These are phyloP conservation scores for Tausonia pullulans DNA, from an alignment of 1,284 basidiomycete genomes.

Conservation along the genomic window DNA sequence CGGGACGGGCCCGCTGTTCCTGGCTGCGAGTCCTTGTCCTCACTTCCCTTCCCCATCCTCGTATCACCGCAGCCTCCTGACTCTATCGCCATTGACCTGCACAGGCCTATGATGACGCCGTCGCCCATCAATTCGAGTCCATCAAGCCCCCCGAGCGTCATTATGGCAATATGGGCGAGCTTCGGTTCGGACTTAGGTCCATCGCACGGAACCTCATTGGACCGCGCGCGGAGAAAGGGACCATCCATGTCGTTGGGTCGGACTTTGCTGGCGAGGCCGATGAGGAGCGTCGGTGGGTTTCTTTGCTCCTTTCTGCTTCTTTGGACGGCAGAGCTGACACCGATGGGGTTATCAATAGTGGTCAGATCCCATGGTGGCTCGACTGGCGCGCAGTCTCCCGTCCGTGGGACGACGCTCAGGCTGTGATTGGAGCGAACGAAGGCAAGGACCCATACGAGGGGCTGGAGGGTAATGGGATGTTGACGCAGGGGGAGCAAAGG, in stretches of 20 bases:
- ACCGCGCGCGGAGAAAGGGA: not conserved
- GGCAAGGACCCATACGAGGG: not conserved
- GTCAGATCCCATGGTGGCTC: constrained; percentile 14
- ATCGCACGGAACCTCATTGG: constrained; percentile 4
- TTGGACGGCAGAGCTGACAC: not conserved
- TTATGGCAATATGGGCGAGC: constrained; percentile 15
- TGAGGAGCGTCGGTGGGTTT: not conserved
- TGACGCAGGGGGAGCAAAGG: not conserved
- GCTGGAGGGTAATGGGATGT: not conserved
- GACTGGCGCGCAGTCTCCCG: constrained; percentile 3
- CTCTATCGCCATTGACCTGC: too few species aligned
- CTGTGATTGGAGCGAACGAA: not conserved
- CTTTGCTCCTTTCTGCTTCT: not conserved
- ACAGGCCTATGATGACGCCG: not conserved
- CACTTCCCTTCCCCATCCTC: too few species aligned
- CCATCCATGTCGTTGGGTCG: constrained; percentile 1
- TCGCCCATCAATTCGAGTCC: not conserved
- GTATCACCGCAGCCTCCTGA: too few species aligned
- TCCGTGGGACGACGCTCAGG: not conserved
- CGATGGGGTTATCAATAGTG: not conserved
- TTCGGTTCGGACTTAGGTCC: constrained; percentile 5
- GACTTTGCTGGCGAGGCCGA: constrained; percentile 2
- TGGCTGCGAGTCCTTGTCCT: too few species aligned
- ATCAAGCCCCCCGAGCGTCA: not conserved
- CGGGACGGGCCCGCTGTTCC: constrained; percentile 6